A percentile compares a stretch with the other conserved stretches of the same genome.
phyloP scores from a whole-genome alignment of 2,329 filamentous ascomycete genomes.

The Alternaria gansuensis region DNA sequence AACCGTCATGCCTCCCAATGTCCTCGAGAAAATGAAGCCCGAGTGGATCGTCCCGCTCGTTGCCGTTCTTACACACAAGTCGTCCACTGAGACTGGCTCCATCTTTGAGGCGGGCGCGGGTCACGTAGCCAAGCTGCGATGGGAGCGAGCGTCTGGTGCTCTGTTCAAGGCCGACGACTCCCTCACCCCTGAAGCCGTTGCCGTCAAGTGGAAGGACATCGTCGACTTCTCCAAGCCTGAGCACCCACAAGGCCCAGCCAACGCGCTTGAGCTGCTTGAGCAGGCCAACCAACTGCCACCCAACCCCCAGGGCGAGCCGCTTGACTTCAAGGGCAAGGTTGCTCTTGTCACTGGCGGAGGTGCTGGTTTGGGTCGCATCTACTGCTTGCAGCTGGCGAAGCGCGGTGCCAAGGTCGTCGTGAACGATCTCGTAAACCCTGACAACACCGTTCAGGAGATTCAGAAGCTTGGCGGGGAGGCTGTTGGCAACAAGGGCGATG shows the following conservation, averaged over 20 bases:
- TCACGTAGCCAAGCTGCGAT: conserved; percentile 90
- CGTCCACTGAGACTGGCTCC: conserved; percentile 84
- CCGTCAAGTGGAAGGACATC: conserved; percentile 89
- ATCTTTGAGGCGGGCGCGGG: conserved; percentile 96
- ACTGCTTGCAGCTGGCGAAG: conserved; percentile 87
- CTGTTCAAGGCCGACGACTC: conserved; percentile 87
- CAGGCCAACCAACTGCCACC: conserved; percentile 41
- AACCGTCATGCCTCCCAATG: conserved; percentile 94
- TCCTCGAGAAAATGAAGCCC: conserved; percentile 84
- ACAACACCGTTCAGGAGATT: conserved; percentile 90
- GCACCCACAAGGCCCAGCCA: conserved; percentile 83
- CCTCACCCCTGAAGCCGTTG: conserved; percentile 86
- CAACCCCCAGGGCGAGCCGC: conserved; percentile 45
- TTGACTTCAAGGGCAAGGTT: conserved; percentile 52
- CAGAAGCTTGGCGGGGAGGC: conserved; percentile 88
- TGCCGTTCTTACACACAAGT: conserved; percentile 84
- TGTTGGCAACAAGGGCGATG: conserved; percentile 90
- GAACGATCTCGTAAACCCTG: conserved; percentile 94
- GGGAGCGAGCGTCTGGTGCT: conserved; percentile 91
- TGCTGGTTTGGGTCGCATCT: conserved; percentile 81
- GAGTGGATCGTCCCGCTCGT: conserved; percentile 96
- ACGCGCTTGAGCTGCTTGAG: conserved; percentile 78
- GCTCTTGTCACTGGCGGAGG: conserved; percentile 51
- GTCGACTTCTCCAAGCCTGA: conserved; percentile 84
- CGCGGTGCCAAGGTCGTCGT: conserved; percentile 86